These are phyloP conservation scores for Solanum tarijense DNA, from an alignment of 257 asterid genomes.

Conservation along the genomic window DNA sequence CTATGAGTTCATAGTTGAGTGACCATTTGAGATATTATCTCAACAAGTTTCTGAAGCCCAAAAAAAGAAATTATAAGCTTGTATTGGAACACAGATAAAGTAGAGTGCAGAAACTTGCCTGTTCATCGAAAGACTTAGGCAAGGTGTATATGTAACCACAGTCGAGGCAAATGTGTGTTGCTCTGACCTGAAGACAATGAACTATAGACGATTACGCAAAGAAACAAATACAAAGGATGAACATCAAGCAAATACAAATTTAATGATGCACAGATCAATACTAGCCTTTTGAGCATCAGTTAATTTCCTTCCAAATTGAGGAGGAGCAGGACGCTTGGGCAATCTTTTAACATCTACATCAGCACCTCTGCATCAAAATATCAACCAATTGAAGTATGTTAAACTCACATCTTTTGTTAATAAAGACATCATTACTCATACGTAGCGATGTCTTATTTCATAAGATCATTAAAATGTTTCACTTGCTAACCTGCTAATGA, in stretches of 20 bases:
- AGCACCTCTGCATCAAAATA: constrained; percentile 48
- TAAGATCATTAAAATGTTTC: background rate
- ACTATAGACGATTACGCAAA: background rate
- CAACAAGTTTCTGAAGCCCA: background rate
- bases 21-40: no score
- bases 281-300: constrained; percentile 81
- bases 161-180: constrained; percentile 94
- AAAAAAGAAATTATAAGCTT: background rate
- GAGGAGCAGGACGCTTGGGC: constrained; percentile 93
- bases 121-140: constrained; percentile 73
- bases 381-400: background rate
- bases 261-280: background rate
- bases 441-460: background rate
- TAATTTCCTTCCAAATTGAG: constrained; percentile 81
- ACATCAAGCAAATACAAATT: background rate
- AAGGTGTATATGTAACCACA: constrained; percentile 91
- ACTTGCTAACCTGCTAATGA: constrained; percentile 60
- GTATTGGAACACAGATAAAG: background rate
- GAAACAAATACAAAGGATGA: background rate
- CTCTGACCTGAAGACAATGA: constrained; percentile 50
- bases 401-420: background rate
- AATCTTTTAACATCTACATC: constrained; percentile 81
- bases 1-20: no score
- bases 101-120: constrained; percentile 38
- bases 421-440: background rate